These are phyloP conservation scores for Talaromyces proteolyticus DNA, from an alignment of 495 filamentous ascomycete species.

Conservation along the genomic window DNA sequence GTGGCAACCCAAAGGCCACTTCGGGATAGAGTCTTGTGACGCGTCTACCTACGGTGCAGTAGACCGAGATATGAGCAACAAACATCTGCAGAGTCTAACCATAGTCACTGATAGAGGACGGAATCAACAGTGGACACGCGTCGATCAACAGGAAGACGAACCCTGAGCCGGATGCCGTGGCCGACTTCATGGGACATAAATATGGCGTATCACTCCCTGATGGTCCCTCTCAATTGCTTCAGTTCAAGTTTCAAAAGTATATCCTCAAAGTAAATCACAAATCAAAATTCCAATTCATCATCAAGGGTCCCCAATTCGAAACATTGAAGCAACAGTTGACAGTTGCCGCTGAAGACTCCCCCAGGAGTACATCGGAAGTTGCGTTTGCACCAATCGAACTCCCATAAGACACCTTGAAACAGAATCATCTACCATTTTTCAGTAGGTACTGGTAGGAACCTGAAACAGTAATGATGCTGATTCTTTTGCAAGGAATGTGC, in stretches of 20 bases:
- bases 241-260: conserved; percentile 30
- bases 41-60: conserved; percentile 6
- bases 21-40: conserved; percentile 2
- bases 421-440: not conserved
- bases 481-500: conserved; percentile 43
- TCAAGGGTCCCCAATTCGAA: not conserved
- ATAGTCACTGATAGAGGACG: not conserved
- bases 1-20: conserved; percentile 1
- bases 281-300: conserved; percentile 8
- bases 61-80: conserved; percentile 6
- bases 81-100: conserved; percentile 1
- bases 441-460: conserved; percentile 14
- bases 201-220: conserved; percentile 29
- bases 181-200: conserved; percentile 40
- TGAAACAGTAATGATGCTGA: conserved; percentile 21
- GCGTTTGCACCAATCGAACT: not conserved
- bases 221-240: conserved; percentile 22
- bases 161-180: conserved; percentile 15
- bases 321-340: not conserved
- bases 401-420: conserved; percentile 2
- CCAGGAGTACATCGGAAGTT: not conserved
- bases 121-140: conserved; percentile 1
- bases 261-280: conserved; percentile 22
- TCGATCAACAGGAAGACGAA: conserved; percentile 1
- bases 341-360: not conserved